A percentile compares a stretch with the other conserved stretches of the same genome.
phyloP scores from a whole-genome alignment of 1,284 basidiomycete species.

The Moesziomyces parantarcticus region DNA sequence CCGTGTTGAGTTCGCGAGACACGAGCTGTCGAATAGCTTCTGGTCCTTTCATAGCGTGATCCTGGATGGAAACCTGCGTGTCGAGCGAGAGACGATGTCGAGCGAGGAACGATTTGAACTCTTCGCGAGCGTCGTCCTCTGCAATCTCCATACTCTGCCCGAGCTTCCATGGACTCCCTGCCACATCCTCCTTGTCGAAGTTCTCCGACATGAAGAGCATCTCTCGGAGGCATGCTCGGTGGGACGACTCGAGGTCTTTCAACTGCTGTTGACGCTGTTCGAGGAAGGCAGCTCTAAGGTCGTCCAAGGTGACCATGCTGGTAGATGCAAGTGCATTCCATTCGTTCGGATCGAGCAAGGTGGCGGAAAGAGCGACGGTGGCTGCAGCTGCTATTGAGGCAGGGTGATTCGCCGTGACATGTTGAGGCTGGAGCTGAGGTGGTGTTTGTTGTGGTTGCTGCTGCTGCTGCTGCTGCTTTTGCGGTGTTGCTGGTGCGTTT shows the following conservation, averaged over 20 bases:
- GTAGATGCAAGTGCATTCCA: slow-evolving; percentile 50
- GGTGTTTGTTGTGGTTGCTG: slow-evolving; percentile 5
- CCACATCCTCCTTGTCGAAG: slow-evolving; percentile 28
- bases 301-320: slow-evolving; percentile 48
- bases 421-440: slow-evolving; percentile 29
- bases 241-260: slow-evolving; percentile 29
- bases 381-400: slow-evolving; percentile 48
- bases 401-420: slow-evolving; percentile 42
- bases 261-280: slow-evolving; percentile 42
- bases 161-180: slow-evolving; percentile 48
- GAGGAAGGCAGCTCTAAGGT: slow-evolving; percentile 37
- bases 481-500: slow-evolving; percentile 15
- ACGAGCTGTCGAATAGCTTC: slow-evolving; percentile 28
- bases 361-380: slow-evolving; percentile 41
- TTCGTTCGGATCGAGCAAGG: slow-evolving; percentile 43
- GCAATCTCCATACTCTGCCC: slow-evolving; percentile 26
- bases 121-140: slow-evolving; percentile 27
- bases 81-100: slow-evolving; percentile 25
- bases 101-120: slow-evolving; percentile 27
- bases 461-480: slow-evolving; percentile 10
- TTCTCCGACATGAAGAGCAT: slow-evolving; percentile 47
- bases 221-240: slow-evolving; percentile 33
- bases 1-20: slow-evolving; percentile 33
- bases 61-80: slow-evolving; percentile 25
- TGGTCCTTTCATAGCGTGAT: slow-evolving; percentile 30